Percentiles rank a stretch among this genome's conserved stretches.
These are phyloP conservation scores for Fraxinus ornus DNA, from an alignment of 305 asterid species.

Conservation along the genomic window DNA sequence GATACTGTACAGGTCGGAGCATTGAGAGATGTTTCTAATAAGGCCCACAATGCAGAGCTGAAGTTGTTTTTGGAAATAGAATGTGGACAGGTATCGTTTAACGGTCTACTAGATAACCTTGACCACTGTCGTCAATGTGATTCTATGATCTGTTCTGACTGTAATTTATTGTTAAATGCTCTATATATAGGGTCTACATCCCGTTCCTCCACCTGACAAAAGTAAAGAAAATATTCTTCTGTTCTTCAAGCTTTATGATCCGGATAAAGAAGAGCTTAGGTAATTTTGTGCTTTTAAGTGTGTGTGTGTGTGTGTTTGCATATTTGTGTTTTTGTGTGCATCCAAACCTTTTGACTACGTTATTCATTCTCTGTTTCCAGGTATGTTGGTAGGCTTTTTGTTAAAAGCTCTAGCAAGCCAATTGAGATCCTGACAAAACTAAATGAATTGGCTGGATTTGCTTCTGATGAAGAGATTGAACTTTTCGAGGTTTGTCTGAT, in stretches of 20 bases:
- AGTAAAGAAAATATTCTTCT: constrained; percentile 46
- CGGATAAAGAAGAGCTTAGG: constrained; percentile 62
- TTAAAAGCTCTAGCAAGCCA: constrained; percentile 75
- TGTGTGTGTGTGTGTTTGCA: background rate
- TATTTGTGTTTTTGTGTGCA: background rate
- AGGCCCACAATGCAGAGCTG: constrained; percentile 42
- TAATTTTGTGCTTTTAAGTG: constrained; percentile 27
- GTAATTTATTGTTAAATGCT: constrained; percentile 6
- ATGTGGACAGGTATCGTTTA: constrained; percentile 40
- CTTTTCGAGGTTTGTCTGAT: constrained; percentile 75
- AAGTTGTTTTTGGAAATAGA: constrained; percentile 46
- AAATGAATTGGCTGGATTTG: constrained; percentile 87
- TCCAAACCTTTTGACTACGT: constrained; percentile 10
- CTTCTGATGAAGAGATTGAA: constrained; percentile 84
- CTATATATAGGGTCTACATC: constrained; percentile 34
- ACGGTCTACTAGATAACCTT: background rate
- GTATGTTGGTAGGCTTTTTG: constrained; percentile 81
- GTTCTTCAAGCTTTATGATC: constrained; percentile 52
- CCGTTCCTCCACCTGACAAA: constrained; percentile 36
- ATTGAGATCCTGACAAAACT: constrained; percentile 62
- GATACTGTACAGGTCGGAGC: constrained; percentile 43
- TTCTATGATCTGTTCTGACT: constrained; percentile 6
- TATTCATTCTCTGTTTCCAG: constrained; percentile 42
- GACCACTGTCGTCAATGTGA: background rate
- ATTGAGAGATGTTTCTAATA: constrained; percentile 37